These are phyloP conservation scores for Paracorniculantispora psalliotae DNA, from an alignment of 2,329 filamentous ascomycete genomes.

Conservation along the genomic window DNA sequence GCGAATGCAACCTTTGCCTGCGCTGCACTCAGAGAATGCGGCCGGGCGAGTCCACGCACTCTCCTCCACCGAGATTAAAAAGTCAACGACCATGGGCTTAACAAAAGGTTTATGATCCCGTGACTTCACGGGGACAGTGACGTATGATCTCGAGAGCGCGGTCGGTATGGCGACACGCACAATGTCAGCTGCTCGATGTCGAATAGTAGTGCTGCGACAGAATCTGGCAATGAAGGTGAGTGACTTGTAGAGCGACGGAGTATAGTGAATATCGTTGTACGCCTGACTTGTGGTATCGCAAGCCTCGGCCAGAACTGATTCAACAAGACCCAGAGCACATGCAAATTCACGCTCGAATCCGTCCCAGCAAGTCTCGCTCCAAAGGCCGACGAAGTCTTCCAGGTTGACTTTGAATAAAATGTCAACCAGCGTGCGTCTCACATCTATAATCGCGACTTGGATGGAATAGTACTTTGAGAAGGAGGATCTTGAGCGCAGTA, in stretches of 20 bases:
- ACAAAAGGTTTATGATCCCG: neutral
- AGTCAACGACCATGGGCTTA: neutral
- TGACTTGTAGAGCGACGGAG: neutral
- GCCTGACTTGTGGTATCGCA: neutral
- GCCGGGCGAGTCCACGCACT: neutral
- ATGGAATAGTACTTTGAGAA: neutral
- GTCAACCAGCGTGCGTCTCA: neutral
- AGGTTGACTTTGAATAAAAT: neutral
- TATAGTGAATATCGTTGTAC: neutral
- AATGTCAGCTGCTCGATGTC: neutral
- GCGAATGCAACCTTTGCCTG: neutral
- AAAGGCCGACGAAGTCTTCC: neutral
- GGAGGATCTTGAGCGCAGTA: neutral
- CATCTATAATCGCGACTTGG: neutral
- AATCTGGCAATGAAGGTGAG: neutral
- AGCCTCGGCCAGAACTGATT: neutral
- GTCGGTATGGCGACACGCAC: neutral
- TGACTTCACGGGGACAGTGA: neutral
- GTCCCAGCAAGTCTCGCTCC: neutral
- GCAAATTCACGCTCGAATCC: neutral
- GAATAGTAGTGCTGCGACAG: neutral
- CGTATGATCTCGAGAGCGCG: neutral
- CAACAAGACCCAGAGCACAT: neutral
- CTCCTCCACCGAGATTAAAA: neutral
- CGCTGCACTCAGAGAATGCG: neutral